Evolutionary conservation across 345 rosid genomes (phyloP).

Genomic region (Durio zibethinus): DNA sequence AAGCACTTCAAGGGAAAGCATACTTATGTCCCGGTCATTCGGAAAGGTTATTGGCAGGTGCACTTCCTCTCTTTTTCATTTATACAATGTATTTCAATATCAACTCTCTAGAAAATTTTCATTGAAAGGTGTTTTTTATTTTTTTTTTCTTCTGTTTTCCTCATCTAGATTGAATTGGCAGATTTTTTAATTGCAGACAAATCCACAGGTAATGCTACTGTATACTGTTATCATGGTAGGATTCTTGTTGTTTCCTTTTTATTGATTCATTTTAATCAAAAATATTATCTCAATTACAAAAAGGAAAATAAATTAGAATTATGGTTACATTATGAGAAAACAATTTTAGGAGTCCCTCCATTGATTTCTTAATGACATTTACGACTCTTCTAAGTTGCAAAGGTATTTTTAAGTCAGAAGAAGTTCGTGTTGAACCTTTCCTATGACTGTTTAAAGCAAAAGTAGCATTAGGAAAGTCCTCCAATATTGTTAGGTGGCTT

Average conservation of each 20-base stretch:
- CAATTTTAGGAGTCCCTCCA: neutral
- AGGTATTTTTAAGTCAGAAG: neutral
- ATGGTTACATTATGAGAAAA: neutral
- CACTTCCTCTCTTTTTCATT: too few relatives aligned
- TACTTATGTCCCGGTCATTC: conserved; percentile 61
- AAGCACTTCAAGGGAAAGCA: conserved; percentile 68
- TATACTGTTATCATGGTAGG: neutral
- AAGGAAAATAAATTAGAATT: neutral
- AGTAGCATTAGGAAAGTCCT: neutral
- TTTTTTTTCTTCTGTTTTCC: neutral
- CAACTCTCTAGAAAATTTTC: neutral
- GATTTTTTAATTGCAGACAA: conserved; percentile 51
- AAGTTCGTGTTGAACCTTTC: neutral
- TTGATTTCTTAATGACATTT: neutral
- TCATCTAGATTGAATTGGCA: conserved; percentile 58
- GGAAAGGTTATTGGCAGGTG: conserved; percentile 87
- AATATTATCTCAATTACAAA: neutral
- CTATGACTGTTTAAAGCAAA: too few relatives aligned
- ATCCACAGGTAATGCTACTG: conserved; percentile 49
- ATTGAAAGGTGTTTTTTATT: neutral
- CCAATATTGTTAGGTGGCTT: neutral
- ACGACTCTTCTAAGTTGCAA: neutral
- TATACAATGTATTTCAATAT: neutral
- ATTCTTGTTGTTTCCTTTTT: neutral
- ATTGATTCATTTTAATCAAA: neutral